Evolutionary conservation across 2,329 filamentous ascomycete species (phyloP).

Genomic region (Cercospora zeina): DNA sequence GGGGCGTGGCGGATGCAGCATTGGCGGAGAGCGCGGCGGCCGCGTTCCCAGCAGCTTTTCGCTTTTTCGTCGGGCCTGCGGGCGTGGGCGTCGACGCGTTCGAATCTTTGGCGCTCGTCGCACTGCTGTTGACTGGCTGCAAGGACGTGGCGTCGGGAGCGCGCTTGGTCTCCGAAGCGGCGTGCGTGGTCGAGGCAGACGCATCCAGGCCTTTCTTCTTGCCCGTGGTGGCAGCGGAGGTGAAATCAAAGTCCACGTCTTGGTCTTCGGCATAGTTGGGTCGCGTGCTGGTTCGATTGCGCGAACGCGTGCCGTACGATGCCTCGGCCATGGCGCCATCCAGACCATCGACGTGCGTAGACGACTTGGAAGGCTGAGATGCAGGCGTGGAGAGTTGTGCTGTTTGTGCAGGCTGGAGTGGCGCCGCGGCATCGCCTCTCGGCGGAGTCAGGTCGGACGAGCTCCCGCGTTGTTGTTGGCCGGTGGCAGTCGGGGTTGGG

Average conservation of each 20-base stretch:
- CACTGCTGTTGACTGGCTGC: slow-evolving; percentile 20
- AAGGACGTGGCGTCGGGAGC: slow-evolving; percentile 17
- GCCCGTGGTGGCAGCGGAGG: slow-evolving; percentile 42
- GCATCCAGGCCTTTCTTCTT: slow-evolving; percentile 42
- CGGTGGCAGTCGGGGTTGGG: slow-evolving; percentile 23
- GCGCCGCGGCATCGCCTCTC: slow-evolving; percentile 26
- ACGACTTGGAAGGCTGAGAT: slow-evolving; percentile 26
- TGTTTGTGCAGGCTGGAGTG: slow-evolving; percentile 33
- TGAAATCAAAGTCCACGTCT: slow-evolving; percentile 81
- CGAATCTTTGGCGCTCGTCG: slow-evolving; percentile 25
- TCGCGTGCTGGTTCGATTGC: slow-evolving; percentile 77
- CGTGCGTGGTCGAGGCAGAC: slow-evolving; percentile 20
- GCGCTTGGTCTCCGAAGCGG: slow-evolving; percentile 22
- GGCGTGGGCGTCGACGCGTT: slow-evolving; percentile 57
- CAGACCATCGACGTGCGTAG: slow-evolving; percentile 27
- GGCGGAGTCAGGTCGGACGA: slow-evolving; percentile 31
- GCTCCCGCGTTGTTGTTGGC: slow-evolving; percentile 17
- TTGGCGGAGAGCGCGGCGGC: slow-evolving; percentile 31
- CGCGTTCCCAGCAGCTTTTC: slow-evolving; percentile 66
- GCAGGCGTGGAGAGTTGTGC: slow-evolving; percentile 30
- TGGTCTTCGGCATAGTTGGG: slow-evolving; percentile 96
- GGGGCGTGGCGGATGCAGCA: slow-evolving; percentile 30
- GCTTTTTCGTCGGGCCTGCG: slow-evolving; percentile 69
- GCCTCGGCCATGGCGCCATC: slow-evolving; percentile 43
- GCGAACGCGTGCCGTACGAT: slow-evolving; percentile 87